A percentile compares a stretch with the other conserved stretches of the same genome.
Conservation (phyloP, 2,329 filamentous ascomycete genomes). For the Cylindrodendrum hubeiense region DNA sequence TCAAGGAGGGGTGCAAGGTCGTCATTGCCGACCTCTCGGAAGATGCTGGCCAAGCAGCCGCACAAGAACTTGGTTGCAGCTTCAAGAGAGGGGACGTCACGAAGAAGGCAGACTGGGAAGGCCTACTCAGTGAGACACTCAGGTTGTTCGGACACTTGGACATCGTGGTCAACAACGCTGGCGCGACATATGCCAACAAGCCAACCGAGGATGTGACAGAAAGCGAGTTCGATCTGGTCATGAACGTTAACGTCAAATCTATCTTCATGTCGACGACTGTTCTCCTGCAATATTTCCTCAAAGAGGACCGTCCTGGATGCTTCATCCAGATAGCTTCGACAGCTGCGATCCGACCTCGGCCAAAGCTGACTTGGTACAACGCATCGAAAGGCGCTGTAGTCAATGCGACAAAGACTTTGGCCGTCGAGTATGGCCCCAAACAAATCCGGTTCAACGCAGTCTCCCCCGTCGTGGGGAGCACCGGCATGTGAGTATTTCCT, state of each 20-base stretch:
- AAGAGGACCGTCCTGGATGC: slow-evolving; percentile 66
- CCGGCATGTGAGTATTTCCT: slow-evolving; percentile 62
- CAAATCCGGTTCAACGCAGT: slow-evolving; percentile 81
- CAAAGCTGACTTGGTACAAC: slow-evolving; percentile 77
- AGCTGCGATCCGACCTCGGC: slow-evolving; percentile 69
- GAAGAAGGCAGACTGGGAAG: slow-evolving; percentile 65
- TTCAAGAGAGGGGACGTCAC: slow-evolving; percentile 65
- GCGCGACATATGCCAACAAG: slow-evolving; percentile 70
- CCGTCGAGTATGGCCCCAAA: slow-evolving; percentile 78
- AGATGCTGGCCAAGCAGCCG: slow-evolving; percentile 62
- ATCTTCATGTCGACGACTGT: slow-evolving; percentile 72
- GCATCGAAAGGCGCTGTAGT: slow-evolving; percentile 75
- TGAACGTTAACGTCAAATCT: slow-evolving; percentile 77
- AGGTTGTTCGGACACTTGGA: slow-evolving; percentile 65
- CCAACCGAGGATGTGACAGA: slow-evolving; percentile 74
- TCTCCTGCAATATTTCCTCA: slow-evolving; percentile 71
- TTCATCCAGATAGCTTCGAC: slow-evolving; percentile 78
- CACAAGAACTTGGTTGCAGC: slow-evolving; percentile 56
- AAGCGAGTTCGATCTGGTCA: slow-evolving; percentile 74
- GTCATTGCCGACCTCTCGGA: slow-evolving; percentile 72
- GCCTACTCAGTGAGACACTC: slow-evolving; percentile 58
- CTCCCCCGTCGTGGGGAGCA: slow-evolving; percentile 76
- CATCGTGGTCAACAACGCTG: slow-evolving; percentile 72
- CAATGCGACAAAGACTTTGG: slow-evolving; percentile 70
- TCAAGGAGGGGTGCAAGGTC: slow-evolving; percentile 70